Percentiles rank a stretch among this genome's conserved stretches.
phyloP scores from a whole-genome alignment of 2,329 filamentous ascomycete species.

The Alternaria novae-zelandiae region DNA sequence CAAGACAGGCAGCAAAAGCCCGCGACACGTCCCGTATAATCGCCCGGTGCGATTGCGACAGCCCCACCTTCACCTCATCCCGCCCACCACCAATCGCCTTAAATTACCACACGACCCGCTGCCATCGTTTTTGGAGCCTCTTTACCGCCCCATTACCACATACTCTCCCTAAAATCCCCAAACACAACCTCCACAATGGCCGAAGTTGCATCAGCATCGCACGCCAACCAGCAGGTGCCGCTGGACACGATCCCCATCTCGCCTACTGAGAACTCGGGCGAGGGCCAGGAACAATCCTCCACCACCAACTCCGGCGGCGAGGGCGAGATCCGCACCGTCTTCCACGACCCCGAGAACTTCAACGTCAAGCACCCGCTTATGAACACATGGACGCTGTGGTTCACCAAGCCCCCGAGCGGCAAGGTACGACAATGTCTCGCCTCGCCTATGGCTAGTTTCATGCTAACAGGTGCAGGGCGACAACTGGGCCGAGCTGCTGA shows the following conservation, averaged over 20 bases:
- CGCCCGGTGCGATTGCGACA: conserved; percentile 46
- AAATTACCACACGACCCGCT: conserved; percentile 18
- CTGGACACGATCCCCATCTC: conserved; percentile 64
- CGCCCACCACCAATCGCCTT: conserved; percentile 24
- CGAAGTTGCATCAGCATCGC: conserved; percentile 46
- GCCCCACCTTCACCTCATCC: conserved; percentile 22
- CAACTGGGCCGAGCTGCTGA: conserved; percentile 98
- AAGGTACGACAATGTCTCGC: conserved; percentile 66
- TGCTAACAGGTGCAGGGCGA: conserved; percentile 69
- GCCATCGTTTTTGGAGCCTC: conserved; percentile 9
- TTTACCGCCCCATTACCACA: not conserved
- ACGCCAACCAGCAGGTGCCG: conserved; percentile 57
- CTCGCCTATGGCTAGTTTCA: not conserved
- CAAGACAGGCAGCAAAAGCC: conserved; percentile 16
- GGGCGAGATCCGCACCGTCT: conserved; percentile 82
- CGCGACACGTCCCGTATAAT: conserved; percentile 33
- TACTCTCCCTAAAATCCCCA: not conserved
- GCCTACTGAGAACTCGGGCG: conserved; percentile 54
- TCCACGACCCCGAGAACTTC: conserved; percentile 98
- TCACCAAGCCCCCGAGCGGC: conserved; percentile 95
- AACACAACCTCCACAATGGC: conserved; percentile 37
- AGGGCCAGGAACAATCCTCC: conserved; percentile 47
- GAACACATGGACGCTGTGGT: conserved; percentile 99
- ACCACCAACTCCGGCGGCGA: conserved; percentile 51
- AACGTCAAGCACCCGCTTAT: conserved; percentile 98